Percentiles rank a stretch among this genome's conserved stretches.
Conservation (phyloP, 257 asterid genomes). For the Plantago elongata region DNA sequence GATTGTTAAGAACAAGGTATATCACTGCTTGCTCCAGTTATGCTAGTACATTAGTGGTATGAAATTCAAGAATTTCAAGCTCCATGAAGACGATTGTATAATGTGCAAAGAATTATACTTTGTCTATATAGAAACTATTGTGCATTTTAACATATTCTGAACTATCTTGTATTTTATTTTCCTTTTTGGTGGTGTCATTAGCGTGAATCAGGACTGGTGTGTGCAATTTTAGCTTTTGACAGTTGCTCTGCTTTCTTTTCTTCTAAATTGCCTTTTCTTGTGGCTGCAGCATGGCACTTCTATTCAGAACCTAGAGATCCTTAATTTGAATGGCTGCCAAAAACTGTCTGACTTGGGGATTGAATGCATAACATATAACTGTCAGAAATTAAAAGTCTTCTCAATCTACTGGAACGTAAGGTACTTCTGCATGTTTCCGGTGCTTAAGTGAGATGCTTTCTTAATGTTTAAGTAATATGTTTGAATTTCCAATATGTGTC, state of each 20-base stretch:
- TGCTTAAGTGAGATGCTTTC: conserved; percentile 1
- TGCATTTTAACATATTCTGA: neutral
- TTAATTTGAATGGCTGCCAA: conserved; percentile 94
- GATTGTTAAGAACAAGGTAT: conserved; percentile 59
- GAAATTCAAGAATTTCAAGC: conserved; percentile 1
- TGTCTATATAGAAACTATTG: neutral
- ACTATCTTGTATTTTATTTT: neutral
- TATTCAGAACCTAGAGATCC: conserved; percentile 48
- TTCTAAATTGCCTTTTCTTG: conserved; percentile 15
- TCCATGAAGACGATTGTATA: neutral
- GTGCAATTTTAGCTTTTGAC: conserved; percentile 15
- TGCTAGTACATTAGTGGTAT: neutral
- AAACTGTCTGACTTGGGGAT: conserved; percentile 81
- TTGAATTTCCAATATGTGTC: neutral
- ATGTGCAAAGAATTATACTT: neutral
- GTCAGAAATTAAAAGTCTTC: conserved; percentile 55
- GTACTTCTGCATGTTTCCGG: conserved; percentile 29
- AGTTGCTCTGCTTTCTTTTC: neutral
- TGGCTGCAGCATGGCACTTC: conserved; percentile 52
- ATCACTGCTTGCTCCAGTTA: neutral
- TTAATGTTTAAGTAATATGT: conserved; percentile 2
- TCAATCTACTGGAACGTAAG: conserved; percentile 95
- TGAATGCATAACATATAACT: conserved; percentile 47
- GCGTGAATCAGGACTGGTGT: conserved; percentile 9
- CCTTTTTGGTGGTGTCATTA: neutral